Conservation (phyloP, 2,329 filamentous ascomycete species). For the Pseudohalonectria lignicola region DNA sequence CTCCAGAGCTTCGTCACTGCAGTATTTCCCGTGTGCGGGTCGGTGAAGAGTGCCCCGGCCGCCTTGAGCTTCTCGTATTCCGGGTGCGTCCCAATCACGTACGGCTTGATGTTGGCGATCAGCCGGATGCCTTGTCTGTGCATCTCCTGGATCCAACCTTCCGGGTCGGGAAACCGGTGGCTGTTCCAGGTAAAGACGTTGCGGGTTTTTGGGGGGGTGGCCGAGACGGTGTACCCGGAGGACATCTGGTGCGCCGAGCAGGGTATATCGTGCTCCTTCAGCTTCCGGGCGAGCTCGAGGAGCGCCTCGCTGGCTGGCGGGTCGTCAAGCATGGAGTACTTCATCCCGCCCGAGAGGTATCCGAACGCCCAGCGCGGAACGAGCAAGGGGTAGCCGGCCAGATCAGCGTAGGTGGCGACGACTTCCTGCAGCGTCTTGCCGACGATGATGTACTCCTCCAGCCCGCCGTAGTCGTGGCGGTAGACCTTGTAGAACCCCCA, state of each 20-base stretch:
- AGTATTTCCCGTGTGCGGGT: conserved; percentile 37
- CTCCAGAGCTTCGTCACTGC: conserved; percentile 59
- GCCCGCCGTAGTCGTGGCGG: conserved; percentile 58
- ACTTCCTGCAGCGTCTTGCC: conserved; percentile 57
- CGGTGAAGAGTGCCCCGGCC: conserved; percentile 51
- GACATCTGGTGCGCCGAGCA: conserved; percentile 65
- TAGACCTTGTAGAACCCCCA: conserved; percentile 69
- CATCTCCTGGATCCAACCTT: conserved; percentile 49
- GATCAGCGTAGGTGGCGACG: conserved; percentile 52
- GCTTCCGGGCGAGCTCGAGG: conserved; percentile 47
- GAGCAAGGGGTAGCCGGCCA: conserved; percentile 57
- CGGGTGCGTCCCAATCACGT: conserved; percentile 55
- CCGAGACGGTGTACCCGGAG: conserved; percentile 60
- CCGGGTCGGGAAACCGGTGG: conserved; percentile 58
- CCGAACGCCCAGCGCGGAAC: conserved; percentile 65
- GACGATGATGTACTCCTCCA: conserved; percentile 61
- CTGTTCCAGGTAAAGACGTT: conserved; percentile 64
- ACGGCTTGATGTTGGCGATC: conserved; percentile 64
- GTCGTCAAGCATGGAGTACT: conserved; percentile 37
- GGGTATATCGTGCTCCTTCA: conserved; percentile 55
- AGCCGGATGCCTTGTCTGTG: conserved; percentile 55
- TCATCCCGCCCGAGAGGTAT: conserved; percentile 56
- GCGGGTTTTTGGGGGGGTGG: conserved; percentile 55
- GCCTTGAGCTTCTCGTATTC: conserved; percentile 51
- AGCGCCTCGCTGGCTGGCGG: conserved; percentile 46